These are phyloP conservation scores for Monotropa hypopitys DNA, from an alignment of 179 eudicot genomes.

Conservation along the genomic window DNA sequence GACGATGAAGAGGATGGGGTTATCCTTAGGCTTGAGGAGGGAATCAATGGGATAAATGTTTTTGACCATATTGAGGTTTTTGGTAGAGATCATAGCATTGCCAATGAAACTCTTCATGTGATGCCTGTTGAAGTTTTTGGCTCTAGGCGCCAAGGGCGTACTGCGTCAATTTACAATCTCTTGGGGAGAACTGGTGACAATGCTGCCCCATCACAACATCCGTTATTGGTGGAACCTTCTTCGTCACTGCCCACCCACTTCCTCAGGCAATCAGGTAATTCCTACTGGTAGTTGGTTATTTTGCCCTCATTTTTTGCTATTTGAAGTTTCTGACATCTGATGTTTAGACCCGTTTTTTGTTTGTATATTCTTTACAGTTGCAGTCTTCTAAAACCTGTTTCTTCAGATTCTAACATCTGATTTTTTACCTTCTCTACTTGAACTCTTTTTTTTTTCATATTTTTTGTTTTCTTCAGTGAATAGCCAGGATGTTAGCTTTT, in stretches of 20 bases:
- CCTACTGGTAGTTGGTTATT: neutral
- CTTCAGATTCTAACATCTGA: constrained; percentile 4
- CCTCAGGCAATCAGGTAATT: constrained; percentile 56
- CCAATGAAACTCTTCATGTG: constrained; percentile 78
- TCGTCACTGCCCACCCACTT: constrained; percentile 28
- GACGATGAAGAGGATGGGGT: constrained; percentile 89
- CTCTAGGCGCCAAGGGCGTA: constrained; percentile 90
- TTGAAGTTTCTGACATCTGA: neutral
- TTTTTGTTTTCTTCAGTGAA: constrained; percentile 29
- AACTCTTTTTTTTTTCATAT: neutral
- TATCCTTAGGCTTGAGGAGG: constrained; percentile 80
- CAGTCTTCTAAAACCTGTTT: neutral
- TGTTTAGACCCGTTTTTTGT: neutral
- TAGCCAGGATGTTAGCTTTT: constrained; percentile 30
- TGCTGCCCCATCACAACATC: constrained; percentile 62
- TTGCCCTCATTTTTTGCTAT: neutral
- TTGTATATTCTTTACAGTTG: neutral
- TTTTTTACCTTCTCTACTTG: neutral
- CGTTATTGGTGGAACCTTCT: constrained; percentile 69
- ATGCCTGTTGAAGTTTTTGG: constrained; percentile 99
- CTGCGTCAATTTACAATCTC: constrained; percentile 89
- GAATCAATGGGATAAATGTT: constrained; percentile 87
- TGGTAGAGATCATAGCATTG: constrained; percentile 67
- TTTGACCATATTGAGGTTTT: constrained; percentile 97
- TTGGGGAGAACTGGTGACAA: constrained; percentile 71